A percentile compares a stretch with the other conserved stretches of the same genome.
phyloP scores from a whole-genome alignment of 371 early-diverging fungal species.

The Encephalitozoon hellem region DNA sequence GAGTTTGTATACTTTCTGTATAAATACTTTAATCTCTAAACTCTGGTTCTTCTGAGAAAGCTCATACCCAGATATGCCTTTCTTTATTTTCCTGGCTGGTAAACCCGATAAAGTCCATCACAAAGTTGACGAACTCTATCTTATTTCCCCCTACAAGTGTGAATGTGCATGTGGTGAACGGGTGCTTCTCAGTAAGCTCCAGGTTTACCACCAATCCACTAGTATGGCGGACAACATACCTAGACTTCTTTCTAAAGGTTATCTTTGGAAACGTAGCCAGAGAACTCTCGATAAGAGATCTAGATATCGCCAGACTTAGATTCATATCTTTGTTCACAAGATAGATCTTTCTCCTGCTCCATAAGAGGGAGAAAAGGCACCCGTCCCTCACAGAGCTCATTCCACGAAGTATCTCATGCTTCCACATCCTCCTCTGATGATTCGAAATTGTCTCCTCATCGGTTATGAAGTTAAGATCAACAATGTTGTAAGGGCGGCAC shows the following conservation, averaged over 20 bases:
- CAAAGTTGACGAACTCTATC: background rate
- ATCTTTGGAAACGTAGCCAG: background rate
- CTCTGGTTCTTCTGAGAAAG: background rate
- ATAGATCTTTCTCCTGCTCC: background rate
- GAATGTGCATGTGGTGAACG: background rate
- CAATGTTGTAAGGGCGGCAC: background rate
- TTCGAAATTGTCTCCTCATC: background rate
- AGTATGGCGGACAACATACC: background rate
- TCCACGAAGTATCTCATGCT: background rate
- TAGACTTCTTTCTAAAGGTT: background rate
- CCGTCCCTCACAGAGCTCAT: background rate
- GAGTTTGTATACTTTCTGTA: conserved; percentile 14
- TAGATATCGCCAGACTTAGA: background rate
- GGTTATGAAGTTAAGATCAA: background rate
- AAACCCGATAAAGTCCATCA: background rate
- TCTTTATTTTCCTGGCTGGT: background rate
- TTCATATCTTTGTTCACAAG: background rate
- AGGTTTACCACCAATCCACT: background rate
- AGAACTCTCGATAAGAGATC: background rate
- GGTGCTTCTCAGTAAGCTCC: background rate
- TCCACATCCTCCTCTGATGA: background rate
- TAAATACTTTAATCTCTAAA: background rate
- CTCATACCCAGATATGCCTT: background rate
- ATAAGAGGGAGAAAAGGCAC: background rate
- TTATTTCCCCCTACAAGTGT: background rate